These are phyloP conservation scores for Notholithocarpus densiflorus DNA, from an alignment of 306 rosid species.

Conservation along the genomic window DNA sequence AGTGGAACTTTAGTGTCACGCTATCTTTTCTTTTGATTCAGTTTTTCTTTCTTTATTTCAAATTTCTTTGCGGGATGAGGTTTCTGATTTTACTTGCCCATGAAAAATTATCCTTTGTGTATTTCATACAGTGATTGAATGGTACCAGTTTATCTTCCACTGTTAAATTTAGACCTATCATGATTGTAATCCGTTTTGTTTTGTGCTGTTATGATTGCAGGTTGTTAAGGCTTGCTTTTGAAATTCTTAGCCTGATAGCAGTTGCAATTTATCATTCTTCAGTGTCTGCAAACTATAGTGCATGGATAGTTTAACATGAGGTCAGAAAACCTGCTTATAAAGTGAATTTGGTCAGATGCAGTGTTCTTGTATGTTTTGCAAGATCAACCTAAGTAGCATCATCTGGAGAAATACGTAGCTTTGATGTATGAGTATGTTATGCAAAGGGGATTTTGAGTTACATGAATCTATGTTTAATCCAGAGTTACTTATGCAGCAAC, in stretches of 20 bases:
- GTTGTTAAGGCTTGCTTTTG: conserved; percentile 17
- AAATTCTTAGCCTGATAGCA: conserved; percentile 10
- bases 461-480: background rate
- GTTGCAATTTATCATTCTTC: conserved; percentile 1
- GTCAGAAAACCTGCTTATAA: conserved; percentile 15
- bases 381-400: background rate
- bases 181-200: background rate
- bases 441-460: conserved; percentile 6
- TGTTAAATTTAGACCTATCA: background rate
- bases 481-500: conserved; percentile 9
- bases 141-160: background rate
- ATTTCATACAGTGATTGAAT: background rate
- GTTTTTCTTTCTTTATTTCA: background rate
- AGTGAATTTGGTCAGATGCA: conserved; percentile 14
- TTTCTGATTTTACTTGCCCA: background rate
- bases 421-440: conserved; percentile 8
- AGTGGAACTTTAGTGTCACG: background rate
- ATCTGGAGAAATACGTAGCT: conserved; percentile 15
- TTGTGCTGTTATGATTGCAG: conserved; percentile 17
- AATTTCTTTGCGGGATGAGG: background rate
- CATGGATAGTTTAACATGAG: conserved; percentile 11
- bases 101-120: background rate
- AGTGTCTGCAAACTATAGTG: background rate
- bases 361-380: background rate
- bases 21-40: background rate